Percentiles rank a stretch among this genome's conserved stretches.
These are phyloP conservation scores for Diaporthe capsici DNA, from an alignment of 2,329 filamentous ascomycete genomes.

Conservation along the genomic window DNA sequence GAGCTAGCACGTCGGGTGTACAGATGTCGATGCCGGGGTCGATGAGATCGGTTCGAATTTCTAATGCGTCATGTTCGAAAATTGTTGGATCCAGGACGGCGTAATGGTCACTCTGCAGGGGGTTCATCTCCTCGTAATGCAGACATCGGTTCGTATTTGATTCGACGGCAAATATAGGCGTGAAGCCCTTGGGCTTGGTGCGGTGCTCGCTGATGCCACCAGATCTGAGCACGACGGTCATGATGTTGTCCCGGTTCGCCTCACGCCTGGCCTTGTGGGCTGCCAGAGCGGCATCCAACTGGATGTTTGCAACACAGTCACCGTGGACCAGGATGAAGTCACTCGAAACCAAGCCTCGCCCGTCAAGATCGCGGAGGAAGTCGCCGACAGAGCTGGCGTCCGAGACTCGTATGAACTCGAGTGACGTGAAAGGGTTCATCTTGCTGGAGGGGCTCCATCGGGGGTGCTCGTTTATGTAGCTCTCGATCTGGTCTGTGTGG, in stretches of 20 bases:
- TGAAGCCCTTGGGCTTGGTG: constrained; percentile 81
- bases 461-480: constrained; percentile 83
- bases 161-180: constrained; percentile 90
- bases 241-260: constrained; percentile 93
- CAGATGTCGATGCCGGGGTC: constrained; percentile 98
- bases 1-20: constrained; percentile 91
- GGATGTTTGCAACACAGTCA: constrained; percentile 90
- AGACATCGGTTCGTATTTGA: constrained; percentile 84
- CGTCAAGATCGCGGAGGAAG: constrained; percentile 93
- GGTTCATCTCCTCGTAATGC: constrained; percentile 93
- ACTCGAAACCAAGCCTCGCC: constrained; percentile 84
- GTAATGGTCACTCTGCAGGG: constrained; percentile 74
- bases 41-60: constrained; percentile 88
- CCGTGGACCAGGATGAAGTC: constrained; percentile 96
- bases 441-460: constrained; percentile 74
- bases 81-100: constrained; percentile 84
- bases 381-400: constrained; percentile 91
- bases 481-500: constrained; percentile 88
- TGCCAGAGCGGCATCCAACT: constrained; percentile 83
- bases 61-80: constrained; percentile 81
- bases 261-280: constrained; percentile 85
- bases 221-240: constrained; percentile 93
- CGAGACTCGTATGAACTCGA: constrained; percentile 88
- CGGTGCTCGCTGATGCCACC: constrained; percentile 79
- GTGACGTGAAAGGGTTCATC: constrained; percentile 77